Evolutionary conservation across 1,139 yeast genomes (phyloP), one percentile per base, ranked within the genome.

Genomic region (Geotrichum fermentans): DNA sequence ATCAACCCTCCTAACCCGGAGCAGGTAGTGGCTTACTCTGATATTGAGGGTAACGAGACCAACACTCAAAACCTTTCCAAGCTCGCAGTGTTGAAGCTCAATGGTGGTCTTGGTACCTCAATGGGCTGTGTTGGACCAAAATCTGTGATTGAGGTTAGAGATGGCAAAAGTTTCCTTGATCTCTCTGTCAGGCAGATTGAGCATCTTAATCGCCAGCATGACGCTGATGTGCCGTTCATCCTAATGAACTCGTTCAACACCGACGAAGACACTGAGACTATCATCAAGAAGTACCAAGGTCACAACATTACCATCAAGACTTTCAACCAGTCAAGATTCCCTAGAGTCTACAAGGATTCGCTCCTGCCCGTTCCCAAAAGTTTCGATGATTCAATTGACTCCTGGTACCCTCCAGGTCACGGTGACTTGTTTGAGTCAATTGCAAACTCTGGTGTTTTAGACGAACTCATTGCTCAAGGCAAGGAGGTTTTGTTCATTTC

Each of bases 41-140:
- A 74, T 33, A 55, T 53, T 39, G 61, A 63, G 46, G 58, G 56
- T 50, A 50, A 60, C 60, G 39, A 73, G 37, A 70, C 69, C 14
- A 65, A 70, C 47, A 63, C 75, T 48, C 67, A 71, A 50, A 82
- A 82, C 68, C 77, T 94, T 65, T 71, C 81, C 60, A 90, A 90
- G 70, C 78, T 92, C 66, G 97, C 97, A 3, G 98, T 92, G 42
- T 77, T 92, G 69, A 92, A 92, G 73, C 79, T 92, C 67, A 92
- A 92, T 68, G 98, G 98, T 75, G 98, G 98, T 46, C 77, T 92
- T 60, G 98, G 98, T 66, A 92, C 98, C 34, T 90, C 98, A 14
- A 92, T 92, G 98, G 98, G 98, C 51, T 94, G 98, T 73, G 97
- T 92, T 56, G 98, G 98, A 52, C 98, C 98, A 55, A 92, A 92